These are phyloP conservation scores for Chaetomium olivaceum DNA, from an alignment of 2,329 filamentous ascomycete genomes.

Conservation along the genomic window DNA sequence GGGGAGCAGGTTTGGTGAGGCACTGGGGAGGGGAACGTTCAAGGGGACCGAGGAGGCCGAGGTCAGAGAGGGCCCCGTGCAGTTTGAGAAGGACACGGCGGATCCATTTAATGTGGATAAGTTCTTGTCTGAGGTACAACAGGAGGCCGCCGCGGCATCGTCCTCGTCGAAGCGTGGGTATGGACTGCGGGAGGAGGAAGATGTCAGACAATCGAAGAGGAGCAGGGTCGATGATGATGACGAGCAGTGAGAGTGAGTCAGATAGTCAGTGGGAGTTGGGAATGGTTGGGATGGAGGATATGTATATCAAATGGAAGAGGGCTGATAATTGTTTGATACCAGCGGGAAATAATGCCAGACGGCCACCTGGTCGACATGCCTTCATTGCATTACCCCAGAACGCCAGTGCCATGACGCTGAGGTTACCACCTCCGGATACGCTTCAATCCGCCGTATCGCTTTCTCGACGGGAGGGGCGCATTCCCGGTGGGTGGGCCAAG, in stretches of 20 bases:
- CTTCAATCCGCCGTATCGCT: background rate
- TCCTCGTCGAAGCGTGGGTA: slow-evolving; percentile 68
- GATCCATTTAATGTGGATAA: slow-evolving; percentile 95
- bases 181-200: slow-evolving; percentile 66
- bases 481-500: background rate
- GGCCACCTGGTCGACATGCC: background rate
- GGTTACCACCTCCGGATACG: background rate
- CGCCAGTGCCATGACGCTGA: background rate
- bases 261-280: background rate
- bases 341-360: background rate
- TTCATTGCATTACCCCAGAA: background rate
- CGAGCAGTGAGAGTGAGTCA: background rate
- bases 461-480: background rate
- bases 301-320: background rate
- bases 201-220: slow-evolving; percentile 65
- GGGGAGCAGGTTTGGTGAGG: slow-evolving; percentile 78
- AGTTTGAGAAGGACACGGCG: slow-evolving; percentile 81
- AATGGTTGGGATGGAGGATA: background rate
- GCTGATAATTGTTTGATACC: background rate
- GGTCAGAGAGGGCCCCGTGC: slow-evolving; percentile 85
- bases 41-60: slow-evolving; percentile 83
- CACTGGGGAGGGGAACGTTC: slow-evolving; percentile 86
- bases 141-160: slow-evolving; percentile 43
- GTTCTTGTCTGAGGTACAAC: slow-evolving; percentile 80
- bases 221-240: slow-evolving; percentile 73